Evolutionary conservation across 2,329 filamentous ascomycete species (phyloP), one percentile per base, ranked within the genome.

Genomic region (Cladosporium sp.): DNA sequence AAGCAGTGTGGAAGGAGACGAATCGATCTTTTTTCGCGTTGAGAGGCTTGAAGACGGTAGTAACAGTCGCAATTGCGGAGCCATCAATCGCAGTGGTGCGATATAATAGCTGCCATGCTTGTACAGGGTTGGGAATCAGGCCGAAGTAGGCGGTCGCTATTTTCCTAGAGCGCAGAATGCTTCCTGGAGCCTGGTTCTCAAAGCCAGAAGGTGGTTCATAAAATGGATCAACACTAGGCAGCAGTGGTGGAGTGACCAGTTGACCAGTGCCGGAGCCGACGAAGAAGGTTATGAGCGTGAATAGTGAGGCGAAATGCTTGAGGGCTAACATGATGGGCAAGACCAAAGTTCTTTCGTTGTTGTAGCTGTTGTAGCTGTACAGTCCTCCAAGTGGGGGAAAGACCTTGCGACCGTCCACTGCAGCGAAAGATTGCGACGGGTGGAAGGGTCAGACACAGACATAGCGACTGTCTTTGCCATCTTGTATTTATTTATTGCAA

Each of bases 1-100:
- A 72, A 5, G 72, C 70, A 0, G 71, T 73, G 16, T 73, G 72
- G 64, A 74, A 74, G 4, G 71, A 72, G 29, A 74, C 66, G 67
- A 74, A 74, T 7, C 69, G 68, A 49, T 74, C 72, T 1, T 28
- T 65, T 61, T 68, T 69, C 2, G 72, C 67, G 26, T 65, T 44
- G 2, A 65, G 56, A 0, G 72, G 72, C 64, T 67, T 67, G 69
- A 74, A 74, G 52, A 74, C 64, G 4, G 72, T 74, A 1, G 72
- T 74, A 10, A 70, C 72, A 7, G 63, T 65, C 11, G 72, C 70
- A 35, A 72, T 72, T 14, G 72, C 70, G 14, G 71, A 68, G 31
- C 72, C 72, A 61, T 74, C 68, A 62, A 69, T 55, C 3, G 71
- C 67, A 23, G 67, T 71, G 12, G 72, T 73, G 6, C 71, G 69